Base-by-base conservation (phyloP, 2,329 filamentous ascomycete genomes). In the Sclerotinia spermophila region DNA sequence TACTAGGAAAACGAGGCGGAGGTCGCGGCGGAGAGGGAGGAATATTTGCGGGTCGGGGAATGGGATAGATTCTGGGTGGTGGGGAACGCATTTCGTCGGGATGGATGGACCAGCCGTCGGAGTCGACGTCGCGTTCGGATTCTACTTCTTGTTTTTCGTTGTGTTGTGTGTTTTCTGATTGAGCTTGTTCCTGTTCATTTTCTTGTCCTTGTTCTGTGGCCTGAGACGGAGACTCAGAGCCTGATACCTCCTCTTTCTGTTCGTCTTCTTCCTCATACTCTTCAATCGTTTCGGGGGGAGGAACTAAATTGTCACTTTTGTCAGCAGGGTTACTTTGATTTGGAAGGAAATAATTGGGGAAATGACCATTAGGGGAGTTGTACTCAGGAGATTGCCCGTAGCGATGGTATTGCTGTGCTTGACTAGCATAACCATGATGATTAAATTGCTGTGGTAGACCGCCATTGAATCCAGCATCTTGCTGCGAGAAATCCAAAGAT, bases 161-260 rank as follows among this genome's bases (percentile, higher is more conserved):
- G 35, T 38, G 55, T 8, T n/a, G 30, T n/a, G 11, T 11, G 11
- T 21, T 21, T 4, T 38, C 2, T 21, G 2, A 6, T 38, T 58
- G 40, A 7, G 35, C 2, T 6, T 48, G 19, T 1, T 62, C 19
- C 24, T 35, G 27, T 5, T 33, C 10, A 0, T 44, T 15, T 21
- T 42, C 19, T 3, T 51, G 2, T 38, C 35, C 24, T 13, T 59
- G 55, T 51, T 48, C 33, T 65, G 5, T 33, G 45, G 45, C 24
- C 61, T 51, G 61, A 45, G 15, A 33, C 19, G 21, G 44, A 33
- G 5, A 33, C 19, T 30, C 61, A 65, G 45, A n/a, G 3, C 33
- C 45, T 13, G 8, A 21, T 40, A 17, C 61, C 44, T 65, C 61
- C 61, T 53, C 45, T 65, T 65, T 44, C 61, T 65, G 61, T 40